These are phyloP conservation scores for Naganishia sp. DNA, from an alignment of 1,284 basidiomycete species.

Conservation along the genomic window DNA sequence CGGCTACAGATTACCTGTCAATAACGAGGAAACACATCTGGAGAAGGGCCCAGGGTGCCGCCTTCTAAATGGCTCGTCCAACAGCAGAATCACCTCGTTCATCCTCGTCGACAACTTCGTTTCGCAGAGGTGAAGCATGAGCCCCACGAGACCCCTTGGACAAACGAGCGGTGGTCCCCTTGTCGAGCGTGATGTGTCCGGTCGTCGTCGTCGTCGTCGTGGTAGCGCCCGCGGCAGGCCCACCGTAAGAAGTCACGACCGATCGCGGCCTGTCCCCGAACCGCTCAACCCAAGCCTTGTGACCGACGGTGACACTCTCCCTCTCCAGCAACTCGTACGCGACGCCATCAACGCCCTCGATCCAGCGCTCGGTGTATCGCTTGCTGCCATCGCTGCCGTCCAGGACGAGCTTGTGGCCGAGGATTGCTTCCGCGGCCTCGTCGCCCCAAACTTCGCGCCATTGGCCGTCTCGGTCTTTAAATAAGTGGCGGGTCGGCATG, in stretches of 20 bases:
- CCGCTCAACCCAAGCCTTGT: constrained; percentile 28
- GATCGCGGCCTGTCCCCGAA: constrained; percentile 26
- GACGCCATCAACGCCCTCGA: constrained; percentile 31
- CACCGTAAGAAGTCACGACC: constrained; percentile 1
- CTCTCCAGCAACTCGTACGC: constrained; percentile 28
- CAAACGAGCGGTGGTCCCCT: constrained; percentile 3
- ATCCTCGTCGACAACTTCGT: constrained; percentile 9
- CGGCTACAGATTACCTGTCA: constrained; percentile 5
- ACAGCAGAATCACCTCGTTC: constrained; percentile 1
- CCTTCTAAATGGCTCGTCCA: constrained; percentile 8
- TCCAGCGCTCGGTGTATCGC: constrained; percentile 32
- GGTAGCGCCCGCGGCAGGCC: background rate
- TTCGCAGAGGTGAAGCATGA: constrained; percentile 24
- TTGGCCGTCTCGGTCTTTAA: constrained; percentile 39
- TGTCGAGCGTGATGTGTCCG: constrained; percentile 14
- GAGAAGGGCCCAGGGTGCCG: background rate
- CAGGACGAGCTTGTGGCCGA: constrained; percentile 36
- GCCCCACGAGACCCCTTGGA: background rate
- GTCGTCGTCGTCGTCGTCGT: constrained; percentile 13
- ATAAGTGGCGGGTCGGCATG: constrained; percentile 44
- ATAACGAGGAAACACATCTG: background rate
- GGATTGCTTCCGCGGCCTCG: constrained; percentile 43
- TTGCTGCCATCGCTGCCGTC: constrained; percentile 23
- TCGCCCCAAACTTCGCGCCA: constrained; percentile 49
- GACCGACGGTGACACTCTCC: constrained; percentile 31